Conservation (phyloP, 1,284 basidiomycete genomes). For the Agaricales sp. region DNA sequence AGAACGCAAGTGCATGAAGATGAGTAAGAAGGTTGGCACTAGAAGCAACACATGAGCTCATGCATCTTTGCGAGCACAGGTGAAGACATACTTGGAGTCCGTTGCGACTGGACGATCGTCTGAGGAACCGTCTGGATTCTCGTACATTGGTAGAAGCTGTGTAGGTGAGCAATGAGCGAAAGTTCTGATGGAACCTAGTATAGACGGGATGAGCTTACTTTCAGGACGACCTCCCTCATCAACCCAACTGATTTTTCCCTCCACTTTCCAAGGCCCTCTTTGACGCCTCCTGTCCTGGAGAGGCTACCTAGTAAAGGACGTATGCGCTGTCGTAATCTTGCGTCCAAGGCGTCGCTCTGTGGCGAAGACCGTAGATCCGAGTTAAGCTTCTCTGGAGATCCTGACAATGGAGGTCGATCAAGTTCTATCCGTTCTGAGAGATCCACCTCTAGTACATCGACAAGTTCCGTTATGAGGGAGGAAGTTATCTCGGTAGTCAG, state of each 20-base stretch:
- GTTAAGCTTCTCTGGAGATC: conserved; percentile 16
- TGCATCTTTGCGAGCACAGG: not conserved
- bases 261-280: conserved; percentile 67
- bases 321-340: conserved; percentile 43
- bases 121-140: conserved; percentile 41
- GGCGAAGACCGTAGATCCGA: conserved; percentile 2
- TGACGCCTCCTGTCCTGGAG: conserved; percentile 63
- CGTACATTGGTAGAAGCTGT: conserved; percentile 50
- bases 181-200: conserved; percentile 6
- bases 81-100: not conserved
- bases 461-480: conserved; percentile 60
- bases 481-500: conserved; percentile 72
- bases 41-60: conserved; percentile 7
- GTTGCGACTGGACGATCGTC: conserved; percentile 25
- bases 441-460: conserved; percentile 32
- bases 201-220: conserved; percentile 27
- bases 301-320: conserved; percentile 70
- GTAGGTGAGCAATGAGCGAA: too few species aligned
- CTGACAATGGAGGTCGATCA: conserved; percentile 16
- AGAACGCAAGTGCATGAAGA: conserved; percentile 60
- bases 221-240: conserved; percentile 48
- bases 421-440: conserved; percentile 21
- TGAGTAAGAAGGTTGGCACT: conserved; percentile 41
- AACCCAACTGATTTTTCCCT: conserved; percentile 50
- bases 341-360: not conserved